phyloP scores from a whole-genome alignment of 176 grass and related monocot species.

The Stipa capillata region DNA sequence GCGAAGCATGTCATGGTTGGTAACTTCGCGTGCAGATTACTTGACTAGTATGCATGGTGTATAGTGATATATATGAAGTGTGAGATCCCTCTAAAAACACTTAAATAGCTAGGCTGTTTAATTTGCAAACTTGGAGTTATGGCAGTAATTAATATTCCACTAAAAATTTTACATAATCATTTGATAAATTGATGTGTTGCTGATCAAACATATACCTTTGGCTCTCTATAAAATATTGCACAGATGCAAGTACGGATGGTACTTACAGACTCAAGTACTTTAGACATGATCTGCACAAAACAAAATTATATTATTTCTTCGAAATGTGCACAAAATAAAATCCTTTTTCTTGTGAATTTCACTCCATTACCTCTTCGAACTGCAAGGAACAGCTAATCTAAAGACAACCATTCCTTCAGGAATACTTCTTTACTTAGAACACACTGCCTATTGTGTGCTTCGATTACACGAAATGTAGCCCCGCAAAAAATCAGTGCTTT shows the following conservation, averaged over 20 bases:
- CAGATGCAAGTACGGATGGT: too few relatives aligned
- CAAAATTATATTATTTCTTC: not conserved
- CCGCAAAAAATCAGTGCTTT: not conserved
- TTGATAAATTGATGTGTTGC: not conserved
- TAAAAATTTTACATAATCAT: not conserved
- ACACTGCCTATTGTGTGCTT: constrained; percentile 20
- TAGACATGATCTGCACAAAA: not conserved
- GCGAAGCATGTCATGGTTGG: not conserved
- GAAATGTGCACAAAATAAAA: not conserved
- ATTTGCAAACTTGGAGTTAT: not conserved
- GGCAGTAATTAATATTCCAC: too few relatives aligned
- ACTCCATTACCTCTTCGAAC: not conserved
- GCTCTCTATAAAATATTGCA: not conserved
- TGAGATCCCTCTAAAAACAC: too few relatives aligned
- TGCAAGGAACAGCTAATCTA: not conserved
- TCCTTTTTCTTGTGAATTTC: not conserved
- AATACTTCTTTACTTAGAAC: constrained; percentile 15
- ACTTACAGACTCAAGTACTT: not conserved
- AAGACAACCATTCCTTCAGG: not conserved
- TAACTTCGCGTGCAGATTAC: too few relatives aligned
- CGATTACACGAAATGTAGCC: not conserved
- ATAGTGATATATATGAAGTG: too few relatives aligned
- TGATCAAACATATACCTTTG: not conserved
- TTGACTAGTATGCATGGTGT: not conserved
- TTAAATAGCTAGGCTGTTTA: too few relatives aligned